These are phyloP conservation scores for Staphylotrichum longicolle DNA, from an alignment of 495 filamentous ascomycete genomes.

Conservation along the genomic window DNA sequence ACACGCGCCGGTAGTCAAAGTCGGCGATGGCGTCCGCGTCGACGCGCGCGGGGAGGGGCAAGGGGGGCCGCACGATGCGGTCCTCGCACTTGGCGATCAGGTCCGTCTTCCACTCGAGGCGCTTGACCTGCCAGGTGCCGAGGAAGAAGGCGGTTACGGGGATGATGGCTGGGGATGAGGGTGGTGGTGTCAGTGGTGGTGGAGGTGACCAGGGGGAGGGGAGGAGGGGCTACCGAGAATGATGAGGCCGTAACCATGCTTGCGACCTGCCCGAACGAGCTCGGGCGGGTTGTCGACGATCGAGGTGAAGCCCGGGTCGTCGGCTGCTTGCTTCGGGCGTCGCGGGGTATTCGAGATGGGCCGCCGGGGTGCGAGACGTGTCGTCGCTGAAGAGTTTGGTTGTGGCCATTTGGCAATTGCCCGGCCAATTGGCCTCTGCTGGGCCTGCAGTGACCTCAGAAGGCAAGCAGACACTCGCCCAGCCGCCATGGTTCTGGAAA, in stretches of 20 bases:
- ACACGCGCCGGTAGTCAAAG: constrained; percentile 89
- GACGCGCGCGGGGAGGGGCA: constrained; percentile 79
- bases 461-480: constrained; percentile 6
- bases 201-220: not conserved
- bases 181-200: constrained; percentile 5
- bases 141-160: constrained; percentile 86
- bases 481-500: constrained; percentile 10
- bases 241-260: constrained; percentile 79
- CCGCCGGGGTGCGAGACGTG: constrained; percentile 23
- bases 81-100: constrained; percentile 87
- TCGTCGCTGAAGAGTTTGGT: not conserved
- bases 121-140: constrained; percentile 94
- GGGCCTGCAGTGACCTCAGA: constrained; percentile 7
- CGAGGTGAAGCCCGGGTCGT: constrained; percentile 71
- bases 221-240: constrained; percentile 58
- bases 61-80: constrained; percentile 77
- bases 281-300: constrained; percentile 81
- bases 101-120: constrained; percentile 88
- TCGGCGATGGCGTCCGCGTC: constrained; percentile 76
- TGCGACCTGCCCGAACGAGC: constrained; percentile 66
- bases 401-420: constrained; percentile 11
- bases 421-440: constrained; percentile 19
- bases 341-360: constrained; percentile 34
- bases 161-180: constrained; percentile 66
- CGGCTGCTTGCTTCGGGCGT: constrained; percentile 47